Evolutionary conservation across 2,329 filamentous ascomycete species (phyloP).

Genomic region (Talaromyces piceae): DNA sequence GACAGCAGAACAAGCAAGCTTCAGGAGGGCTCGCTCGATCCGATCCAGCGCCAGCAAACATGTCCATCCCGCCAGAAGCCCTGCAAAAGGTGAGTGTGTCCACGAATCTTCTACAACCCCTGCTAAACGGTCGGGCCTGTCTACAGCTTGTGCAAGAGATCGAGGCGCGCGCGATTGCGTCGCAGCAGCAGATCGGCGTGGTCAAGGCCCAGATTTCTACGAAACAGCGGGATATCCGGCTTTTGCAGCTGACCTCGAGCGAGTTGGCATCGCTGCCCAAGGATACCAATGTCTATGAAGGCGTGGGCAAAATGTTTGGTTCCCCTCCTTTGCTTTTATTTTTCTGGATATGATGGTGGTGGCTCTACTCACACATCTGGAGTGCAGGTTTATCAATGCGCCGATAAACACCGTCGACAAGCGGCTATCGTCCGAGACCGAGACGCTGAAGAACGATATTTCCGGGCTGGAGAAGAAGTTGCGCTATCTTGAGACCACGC

Average conservation of each 20-base stretch:
- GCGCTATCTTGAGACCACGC: conserved; percentile 88
- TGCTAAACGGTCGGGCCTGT: not conserved
- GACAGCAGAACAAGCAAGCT: not conserved
- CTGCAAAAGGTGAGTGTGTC: conserved; percentile 67
- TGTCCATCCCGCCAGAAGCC: conserved; percentile 92
- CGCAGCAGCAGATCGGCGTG: conserved; percentile 85
- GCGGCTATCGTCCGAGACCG: conserved; percentile 67
- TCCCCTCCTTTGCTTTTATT: not conserved
- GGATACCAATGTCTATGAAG: conserved; percentile 81
- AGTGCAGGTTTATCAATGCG: conserved; percentile 78
- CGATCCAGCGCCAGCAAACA: conserved; percentile 38
- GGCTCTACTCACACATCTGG: not conserved
- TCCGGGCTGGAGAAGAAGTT: conserved; percentile 78
- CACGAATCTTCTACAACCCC: too few relatives aligned
- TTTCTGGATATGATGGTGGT: not conserved
- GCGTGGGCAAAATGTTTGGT: conserved; percentile 89
- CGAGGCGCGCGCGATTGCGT: conserved; percentile 76
- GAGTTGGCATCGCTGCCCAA: conserved; percentile 71
- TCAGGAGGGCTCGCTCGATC: too few relatives aligned
- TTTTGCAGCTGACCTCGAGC: conserved; percentile 76
- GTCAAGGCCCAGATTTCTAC: conserved; percentile 75
- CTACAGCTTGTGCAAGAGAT: conserved; percentile 85
- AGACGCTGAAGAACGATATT: conserved; percentile 69
- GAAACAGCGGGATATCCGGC: conserved; percentile 82
- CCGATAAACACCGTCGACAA: conserved; percentile 65